These are phyloP conservation scores for Pyrus betulifolia DNA, from an alignment of 306 rosid species.

Conservation along the genomic window DNA sequence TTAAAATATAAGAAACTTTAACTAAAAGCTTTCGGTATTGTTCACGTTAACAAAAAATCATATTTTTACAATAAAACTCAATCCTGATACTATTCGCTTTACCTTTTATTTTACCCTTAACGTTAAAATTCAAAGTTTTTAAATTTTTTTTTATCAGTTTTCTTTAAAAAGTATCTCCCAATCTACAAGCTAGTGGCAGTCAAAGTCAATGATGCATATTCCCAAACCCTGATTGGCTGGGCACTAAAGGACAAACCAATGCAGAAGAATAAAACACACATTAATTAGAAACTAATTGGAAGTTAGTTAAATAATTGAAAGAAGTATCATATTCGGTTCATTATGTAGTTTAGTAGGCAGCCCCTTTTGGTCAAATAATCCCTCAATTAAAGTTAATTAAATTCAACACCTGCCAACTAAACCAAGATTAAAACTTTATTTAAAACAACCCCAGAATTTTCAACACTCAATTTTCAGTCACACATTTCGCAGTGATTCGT, in stretches of 20 bases:
- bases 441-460: background rate
- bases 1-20: too few relatives aligned
- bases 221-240: background rate
- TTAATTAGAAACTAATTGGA: background rate
- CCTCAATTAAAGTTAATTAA: background rate
- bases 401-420: background rate
- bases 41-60: too few relatives aligned
- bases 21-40: too few relatives aligned
- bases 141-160: too few relatives aligned
- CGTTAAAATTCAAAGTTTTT: too few relatives aligned
- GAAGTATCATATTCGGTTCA: background rate
- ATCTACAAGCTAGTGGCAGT: background rate
- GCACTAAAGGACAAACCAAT: background rate
- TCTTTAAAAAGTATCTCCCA: background rate
- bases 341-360: background rate
- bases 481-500: background rate
- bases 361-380: slow-evolving; percentile 10
- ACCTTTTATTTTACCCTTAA: too few relatives aligned
- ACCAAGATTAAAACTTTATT: background rate
- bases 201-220: slow-evolving; percentile 5
- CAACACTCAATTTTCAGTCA: background rate
- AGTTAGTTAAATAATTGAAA: background rate
- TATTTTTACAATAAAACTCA: too few relatives aligned
- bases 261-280: background rate
- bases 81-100: too few relatives aligned